These are phyloP conservation scores for Ogataea populi-albae DNA, from an alignment of 805 yeast species.

Conservation along the genomic window DNA sequence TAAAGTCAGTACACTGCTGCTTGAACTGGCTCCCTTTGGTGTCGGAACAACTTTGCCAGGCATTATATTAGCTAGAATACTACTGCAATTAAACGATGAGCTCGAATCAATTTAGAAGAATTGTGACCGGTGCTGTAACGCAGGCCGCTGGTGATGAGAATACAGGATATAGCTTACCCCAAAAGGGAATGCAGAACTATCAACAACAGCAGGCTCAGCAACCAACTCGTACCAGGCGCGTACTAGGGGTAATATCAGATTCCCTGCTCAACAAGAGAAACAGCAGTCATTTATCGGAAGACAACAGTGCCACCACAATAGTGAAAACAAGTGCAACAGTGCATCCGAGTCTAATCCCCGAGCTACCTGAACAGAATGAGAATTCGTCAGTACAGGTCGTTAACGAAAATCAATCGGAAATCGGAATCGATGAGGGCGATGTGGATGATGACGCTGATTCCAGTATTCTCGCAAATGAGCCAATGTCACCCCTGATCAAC, in stretches of 20 bases:
- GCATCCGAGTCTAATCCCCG: slow-evolving; percentile 2
- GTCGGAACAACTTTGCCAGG: too few relatives aligned
- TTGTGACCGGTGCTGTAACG: slow-evolving; percentile 6
- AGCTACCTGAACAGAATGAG: slow-evolving; percentile 1
- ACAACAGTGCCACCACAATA: background rate
- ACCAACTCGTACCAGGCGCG: slow-evolving; percentile 21
- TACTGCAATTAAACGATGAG: slow-evolving; percentile 10
- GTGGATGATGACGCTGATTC: slow-evolving; percentile 35
- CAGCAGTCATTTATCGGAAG: too few relatives aligned
- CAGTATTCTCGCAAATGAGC: slow-evolving; percentile 30
- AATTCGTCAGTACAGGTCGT: slow-evolving; percentile 11
- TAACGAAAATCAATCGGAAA: slow-evolving; percentile 16
- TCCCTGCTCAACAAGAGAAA: slow-evolving; percentile 19
- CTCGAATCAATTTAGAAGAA: slow-evolving; percentile 13
- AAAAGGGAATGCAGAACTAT: slow-evolving; percentile 2
- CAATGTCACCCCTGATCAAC: slow-evolving; percentile 60
- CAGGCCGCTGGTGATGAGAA: slow-evolving; percentile 25
- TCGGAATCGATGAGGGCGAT: too few relatives aligned
- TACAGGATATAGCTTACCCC: slow-evolving; percentile 6
- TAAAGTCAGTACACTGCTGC: too few relatives aligned
- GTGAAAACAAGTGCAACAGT: background rate
- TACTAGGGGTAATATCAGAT: slow-evolving; percentile 29
- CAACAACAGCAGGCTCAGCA: slow-evolving; percentile 5
- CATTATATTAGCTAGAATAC: slow-evolving; percentile 19
- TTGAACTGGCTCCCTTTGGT: too few relatives aligned